Percentiles rank a stretch among this genome's conserved stretches.
These are phyloP conservation scores for Terana coerulea DNA, from an alignment of 768 basidiomycete genomes.

Conservation along the genomic window DNA sequence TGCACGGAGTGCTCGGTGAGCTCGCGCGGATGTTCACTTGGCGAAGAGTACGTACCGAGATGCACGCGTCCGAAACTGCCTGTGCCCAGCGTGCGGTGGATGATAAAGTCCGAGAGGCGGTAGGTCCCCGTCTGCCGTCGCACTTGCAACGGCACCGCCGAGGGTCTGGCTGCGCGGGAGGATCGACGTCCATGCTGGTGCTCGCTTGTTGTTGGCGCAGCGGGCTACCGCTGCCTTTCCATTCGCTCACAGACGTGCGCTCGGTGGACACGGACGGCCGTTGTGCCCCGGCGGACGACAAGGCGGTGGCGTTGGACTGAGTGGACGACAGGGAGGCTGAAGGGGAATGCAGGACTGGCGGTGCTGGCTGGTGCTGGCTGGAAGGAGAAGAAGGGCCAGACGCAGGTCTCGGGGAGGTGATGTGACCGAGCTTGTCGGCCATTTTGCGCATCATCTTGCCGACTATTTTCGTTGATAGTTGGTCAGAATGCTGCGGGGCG, in stretches of 20 bases:
- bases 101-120: conserved; percentile 70
- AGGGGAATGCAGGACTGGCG: conserved; percentile 14
- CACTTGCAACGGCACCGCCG: conserved; percentile 29
- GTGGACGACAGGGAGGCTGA: conserved; percentile 19
- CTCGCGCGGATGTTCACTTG: neutral
- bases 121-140: conserved; percentile 63
- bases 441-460: conserved; percentile 29
- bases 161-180: conserved; percentile 6
- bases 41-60: conserved; percentile 48
- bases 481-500: neutral
- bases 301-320: conserved; percentile 13
- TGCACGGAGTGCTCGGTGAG: conserved; percentile 27
- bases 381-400: conserved; percentile 7
- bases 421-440: conserved; percentile 30
- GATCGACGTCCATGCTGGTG: conserved; percentile 10
- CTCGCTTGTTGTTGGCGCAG: neutral
- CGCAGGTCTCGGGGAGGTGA: conserved; percentile 20
- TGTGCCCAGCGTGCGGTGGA: conserved; percentile 83
- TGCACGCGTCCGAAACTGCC: conserved; percentile 98
- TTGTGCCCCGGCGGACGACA: conserved; percentile 35
- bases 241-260: conserved; percentile 54
- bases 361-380: neutral
- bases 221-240: conserved; percentile 29
- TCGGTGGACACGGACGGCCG: conserved; percentile 67
- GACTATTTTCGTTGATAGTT: neutral